Evolutionary conservation across 805 yeast genomes (phyloP).

Genomic region (Cyberlindnera mrakii): DNA sequence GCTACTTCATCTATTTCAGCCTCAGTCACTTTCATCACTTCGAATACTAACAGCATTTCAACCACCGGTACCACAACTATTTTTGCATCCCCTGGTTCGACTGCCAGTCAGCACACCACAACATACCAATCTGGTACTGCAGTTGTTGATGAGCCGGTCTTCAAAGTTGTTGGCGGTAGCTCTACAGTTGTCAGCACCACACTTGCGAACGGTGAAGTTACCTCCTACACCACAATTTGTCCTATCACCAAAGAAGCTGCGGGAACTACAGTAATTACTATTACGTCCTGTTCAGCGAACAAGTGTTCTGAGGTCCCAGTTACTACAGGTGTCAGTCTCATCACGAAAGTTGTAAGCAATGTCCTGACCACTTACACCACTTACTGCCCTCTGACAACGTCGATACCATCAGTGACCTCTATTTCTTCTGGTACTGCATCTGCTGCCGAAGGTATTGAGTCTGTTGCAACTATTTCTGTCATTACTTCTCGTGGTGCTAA

Average conservation of each 20-base stretch:
- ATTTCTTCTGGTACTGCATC: conserved; percentile 3
- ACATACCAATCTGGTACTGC: neutral
- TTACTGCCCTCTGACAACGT: conserved; percentile 20
- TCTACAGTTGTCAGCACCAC: conserved; percentile 3
- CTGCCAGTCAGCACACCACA: neutral
- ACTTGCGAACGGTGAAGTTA: conserved; percentile 4
- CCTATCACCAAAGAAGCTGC: neutral
- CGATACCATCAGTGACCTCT: conserved; percentile 3
- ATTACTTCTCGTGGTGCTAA: conserved; percentile 1
- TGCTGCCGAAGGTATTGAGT: neutral
- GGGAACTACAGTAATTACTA: conserved; percentile 4
- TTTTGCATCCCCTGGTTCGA: neutral
- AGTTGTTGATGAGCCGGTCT: conserved; percentile 5
- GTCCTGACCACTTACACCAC: conserved; percentile 24
- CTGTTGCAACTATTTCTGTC: neutral
- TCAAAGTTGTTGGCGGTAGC: conserved; percentile 1
- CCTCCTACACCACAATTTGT: conserved; percentile 1
- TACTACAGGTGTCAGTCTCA: conserved; percentile 12
- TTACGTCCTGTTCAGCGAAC: conserved; percentile 9
- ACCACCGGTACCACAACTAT: neutral
- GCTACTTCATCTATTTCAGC: conserved; percentile 1
- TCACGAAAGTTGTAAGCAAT: conserved; percentile 5
- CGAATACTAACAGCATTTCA: conserved; percentile 5
- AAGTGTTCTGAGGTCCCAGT: conserved; percentile 9
- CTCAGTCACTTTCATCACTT: conserved; percentile 1